These are phyloP conservation scores for Fusarium virguliforme DNA, from an alignment of 2,329 filamentous ascomycete species.

Conservation along the genomic window DNA sequence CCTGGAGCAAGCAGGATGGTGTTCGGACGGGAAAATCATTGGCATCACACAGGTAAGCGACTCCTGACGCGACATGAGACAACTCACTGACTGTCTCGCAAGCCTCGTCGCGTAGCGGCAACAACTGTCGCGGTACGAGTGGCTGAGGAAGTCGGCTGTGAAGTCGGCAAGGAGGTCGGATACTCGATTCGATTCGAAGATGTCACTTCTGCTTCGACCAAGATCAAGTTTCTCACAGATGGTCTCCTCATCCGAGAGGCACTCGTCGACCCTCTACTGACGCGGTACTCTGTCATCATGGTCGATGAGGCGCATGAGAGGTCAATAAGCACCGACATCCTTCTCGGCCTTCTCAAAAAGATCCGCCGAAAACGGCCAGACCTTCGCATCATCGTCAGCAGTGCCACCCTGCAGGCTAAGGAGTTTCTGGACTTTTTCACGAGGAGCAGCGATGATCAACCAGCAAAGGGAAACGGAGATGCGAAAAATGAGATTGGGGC, in stretches of 20 bases:
- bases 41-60: conserved; percentile 87
- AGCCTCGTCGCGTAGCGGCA: conserved; percentile 92
- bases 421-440: conserved; percentile 86
- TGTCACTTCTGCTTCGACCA: conserved; percentile 86
- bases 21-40: conserved; percentile 84
- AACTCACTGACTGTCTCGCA: conserved; percentile 31
- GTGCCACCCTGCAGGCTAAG: conserved; percentile 92
- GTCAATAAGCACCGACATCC: conserved; percentile 91
- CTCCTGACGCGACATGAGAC: conserved; percentile 29
- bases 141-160: conserved; percentile 89
- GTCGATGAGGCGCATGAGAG: conserved; percentile 97
- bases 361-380: conserved; percentile 86
- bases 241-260: conserved; percentile 92
- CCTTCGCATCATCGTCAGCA: conserved; percentile 90
- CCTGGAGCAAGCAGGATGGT: conserved; percentile 91
- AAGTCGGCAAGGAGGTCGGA: conserved; percentile 90
- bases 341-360: conserved; percentile 93
- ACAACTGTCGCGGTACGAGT: conserved; percentile 91
- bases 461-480: conserved; percentile 48
- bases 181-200: conserved; percentile 96
- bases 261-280: conserved; percentile 90
- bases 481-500: conserved; percentile 53
- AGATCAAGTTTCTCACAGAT: conserved; percentile 96
- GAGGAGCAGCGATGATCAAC: conserved; percentile 57
- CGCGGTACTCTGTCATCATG: conserved; percentile 96